Base-by-base conservation (phyloP, 2,329 filamentous ascomycete species). In the Diplodia scrobiculata region DNA sequence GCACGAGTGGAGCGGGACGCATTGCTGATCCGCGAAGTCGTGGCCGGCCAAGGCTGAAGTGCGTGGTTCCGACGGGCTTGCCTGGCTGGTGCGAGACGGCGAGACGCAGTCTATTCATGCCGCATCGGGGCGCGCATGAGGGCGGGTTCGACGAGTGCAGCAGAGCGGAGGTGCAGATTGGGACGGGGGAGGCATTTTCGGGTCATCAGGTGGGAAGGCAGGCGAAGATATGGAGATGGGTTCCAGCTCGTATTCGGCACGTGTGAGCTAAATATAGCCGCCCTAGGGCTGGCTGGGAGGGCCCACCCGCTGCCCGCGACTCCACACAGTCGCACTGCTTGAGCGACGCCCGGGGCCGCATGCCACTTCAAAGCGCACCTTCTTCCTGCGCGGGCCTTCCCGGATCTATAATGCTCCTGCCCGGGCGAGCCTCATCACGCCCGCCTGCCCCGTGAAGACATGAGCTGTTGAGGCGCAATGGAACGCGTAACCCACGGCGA, bases 401-500 rank as follows among this genome's bases (percentile, higher is more conserved):
- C 62, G 36, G 32, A 52, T 53, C 54, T 51, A 59, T 53, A 51
- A 66, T 66, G 64, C 54, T 59, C 51, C 38, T 34, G 25, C 48
- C 52, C 38, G 58, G 27, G n/a, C 58, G 29, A 32, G n/a, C 34
- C 38, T 48, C 51, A 36, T 10, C 19, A 14, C 38, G 36, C n/a
- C 48, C 36, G 14, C 36, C 34, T 19, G 11, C 51, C 45, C 27
- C n/a, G 10, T n/a, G 29, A 32, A 32, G n/a, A 32, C 64, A 66
- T 66, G 63, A 32, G 19, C 51, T 47, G 63, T 47, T 60, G 54
- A 66, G 48, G 52, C 52, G 54, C 64, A 32, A 66, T 66, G 64
- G 64, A 66, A 55, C 64, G 54, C 64, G 53, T 50, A 58, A 48
- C 53, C 41, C 34, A 34, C 36, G 65, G 52, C 58, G 55, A 66